Conservation (phyloP, 2,329 filamentous ascomycete species). For the Ilyonectria destructans region DNA sequence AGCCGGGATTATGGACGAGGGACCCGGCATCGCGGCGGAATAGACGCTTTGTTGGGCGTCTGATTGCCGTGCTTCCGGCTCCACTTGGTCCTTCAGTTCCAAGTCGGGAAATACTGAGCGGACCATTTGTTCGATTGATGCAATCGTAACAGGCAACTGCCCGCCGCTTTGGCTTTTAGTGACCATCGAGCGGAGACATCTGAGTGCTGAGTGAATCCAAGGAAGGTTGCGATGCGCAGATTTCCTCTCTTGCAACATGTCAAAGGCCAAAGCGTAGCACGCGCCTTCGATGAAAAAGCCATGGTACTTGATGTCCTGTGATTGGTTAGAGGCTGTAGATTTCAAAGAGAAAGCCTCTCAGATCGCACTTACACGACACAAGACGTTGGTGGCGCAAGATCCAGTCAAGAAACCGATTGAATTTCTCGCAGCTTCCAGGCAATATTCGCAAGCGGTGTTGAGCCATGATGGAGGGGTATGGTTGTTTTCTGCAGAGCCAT, state of each 20-base stretch:
- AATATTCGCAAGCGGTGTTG: conserved; percentile 61
- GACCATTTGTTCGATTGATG: conserved; percentile 52
- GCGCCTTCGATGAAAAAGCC: conserved; percentile 61
- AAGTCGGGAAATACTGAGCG: conserved; percentile 48
- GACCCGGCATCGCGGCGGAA: conserved; percentile 37
- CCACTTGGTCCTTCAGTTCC: conserved; percentile 43
- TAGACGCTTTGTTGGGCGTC: conserved; percentile 32
- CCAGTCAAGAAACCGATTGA: conserved; percentile 59
- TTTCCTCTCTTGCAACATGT: conserved; percentile 59
- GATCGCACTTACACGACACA: conserved; percentile 55
- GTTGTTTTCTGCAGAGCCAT: conserved; percentile 24
- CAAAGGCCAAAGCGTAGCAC: conserved; percentile 59
- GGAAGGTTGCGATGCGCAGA: conserved; percentile 57
- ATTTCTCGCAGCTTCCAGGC: conserved; percentile 58
- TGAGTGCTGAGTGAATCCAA: conserved; percentile 59
- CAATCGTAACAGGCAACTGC: conserved; percentile 46
- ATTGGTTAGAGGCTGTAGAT: conserved; percentile 21
- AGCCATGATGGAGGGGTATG: conserved; percentile 55
- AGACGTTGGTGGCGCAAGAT: conserved; percentile 57
- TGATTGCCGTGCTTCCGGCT: conserved; percentile 37
- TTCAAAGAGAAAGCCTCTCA: too few species aligned
- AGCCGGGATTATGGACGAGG: conserved; percentile 34
- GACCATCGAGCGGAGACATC: conserved; percentile 56
- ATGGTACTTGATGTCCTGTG: conserved; percentile 61
- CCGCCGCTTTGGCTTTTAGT: conserved; percentile 38